Conservation (phyloP, 257 asterid genomes). For the Gentiana dahurica region DNA sequence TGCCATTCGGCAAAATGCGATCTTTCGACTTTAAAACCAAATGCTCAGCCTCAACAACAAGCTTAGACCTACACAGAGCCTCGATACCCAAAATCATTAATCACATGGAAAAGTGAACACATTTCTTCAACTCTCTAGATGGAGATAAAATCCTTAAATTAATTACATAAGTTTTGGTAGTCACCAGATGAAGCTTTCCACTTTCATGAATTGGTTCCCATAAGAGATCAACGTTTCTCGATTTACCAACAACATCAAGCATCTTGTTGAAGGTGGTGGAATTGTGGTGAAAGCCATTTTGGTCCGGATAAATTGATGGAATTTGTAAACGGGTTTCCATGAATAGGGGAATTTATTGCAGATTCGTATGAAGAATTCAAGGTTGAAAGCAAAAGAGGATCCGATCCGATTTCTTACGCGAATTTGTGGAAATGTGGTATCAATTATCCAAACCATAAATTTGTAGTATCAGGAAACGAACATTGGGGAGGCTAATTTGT, state of each 20-base stretch:
- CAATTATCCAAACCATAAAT: no score
- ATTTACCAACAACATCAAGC: constrained; percentile 67
- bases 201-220: constrained; percentile 61
- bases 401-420: no score
- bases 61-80: constrained; percentile 48
- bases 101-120: constrained; percentile 67
- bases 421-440: no score
- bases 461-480: no score
- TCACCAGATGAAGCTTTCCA: constrained; percentile 48
- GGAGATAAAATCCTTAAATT: no score
- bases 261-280: constrained; percentile 65
- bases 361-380: constrained; percentile 79
- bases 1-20: constrained; percentile 35
- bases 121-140: no score
- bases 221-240: constrained; percentile 71
- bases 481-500: no score
- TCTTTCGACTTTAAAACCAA: constrained; percentile 55
- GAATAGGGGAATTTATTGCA: constrained; percentile 80
- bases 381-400: constrained; percentile 42
- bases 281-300: constrained; percentile 49
- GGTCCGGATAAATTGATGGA: constrained; percentile 48
- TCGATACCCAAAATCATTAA: constrained; percentile 73
- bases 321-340: constrained; percentile 77
- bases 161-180: constrained; percentile 48
- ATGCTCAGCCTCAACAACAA: constrained; percentile 64